Conservation (phyloP, 179 eudicot species). For the Vitellaria paradoxa region DNA sequence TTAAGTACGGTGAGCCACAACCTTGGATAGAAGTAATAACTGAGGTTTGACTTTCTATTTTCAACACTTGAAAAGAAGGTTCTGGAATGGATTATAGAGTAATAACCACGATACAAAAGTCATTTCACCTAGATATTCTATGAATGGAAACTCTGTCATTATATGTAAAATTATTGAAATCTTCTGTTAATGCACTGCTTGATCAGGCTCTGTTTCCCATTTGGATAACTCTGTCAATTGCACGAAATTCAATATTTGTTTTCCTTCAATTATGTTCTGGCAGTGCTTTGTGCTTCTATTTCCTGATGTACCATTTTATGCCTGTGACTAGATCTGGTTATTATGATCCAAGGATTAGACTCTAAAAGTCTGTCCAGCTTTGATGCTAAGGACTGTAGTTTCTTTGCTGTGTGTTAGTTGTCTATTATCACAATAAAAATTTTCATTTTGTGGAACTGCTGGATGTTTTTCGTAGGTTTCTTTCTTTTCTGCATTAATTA, state of each 20-base stretch:
- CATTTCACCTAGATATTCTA: not conserved
- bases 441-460: not conserved
- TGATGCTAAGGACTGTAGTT: not conserved
- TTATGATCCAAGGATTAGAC: not conserved
- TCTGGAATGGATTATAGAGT: not conserved
- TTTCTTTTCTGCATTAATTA: not conserved
- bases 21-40: not conserved
- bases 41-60: not conserved
- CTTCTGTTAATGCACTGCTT: not conserved
- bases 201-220: slow-evolving; percentile 1
- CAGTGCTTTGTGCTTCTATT: not conserved
- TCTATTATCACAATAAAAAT: not conserved
- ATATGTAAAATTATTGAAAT: not conserved
- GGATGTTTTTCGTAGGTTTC: not conserved
- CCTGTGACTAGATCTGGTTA: not conserved
- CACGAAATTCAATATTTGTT: not conserved
- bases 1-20: not conserved
- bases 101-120: not conserved
- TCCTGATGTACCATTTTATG: not conserved
- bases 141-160: not conserved
- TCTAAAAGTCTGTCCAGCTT: not conserved
- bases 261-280: not conserved
- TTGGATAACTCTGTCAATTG: not conserved
- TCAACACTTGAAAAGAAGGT: not conserved
- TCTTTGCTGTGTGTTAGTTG: not conserved